These are phyloP conservation scores for Tolypocladium amazonense DNA, from an alignment of 2,329 filamentous ascomycete genomes.

Conservation along the genomic window DNA sequence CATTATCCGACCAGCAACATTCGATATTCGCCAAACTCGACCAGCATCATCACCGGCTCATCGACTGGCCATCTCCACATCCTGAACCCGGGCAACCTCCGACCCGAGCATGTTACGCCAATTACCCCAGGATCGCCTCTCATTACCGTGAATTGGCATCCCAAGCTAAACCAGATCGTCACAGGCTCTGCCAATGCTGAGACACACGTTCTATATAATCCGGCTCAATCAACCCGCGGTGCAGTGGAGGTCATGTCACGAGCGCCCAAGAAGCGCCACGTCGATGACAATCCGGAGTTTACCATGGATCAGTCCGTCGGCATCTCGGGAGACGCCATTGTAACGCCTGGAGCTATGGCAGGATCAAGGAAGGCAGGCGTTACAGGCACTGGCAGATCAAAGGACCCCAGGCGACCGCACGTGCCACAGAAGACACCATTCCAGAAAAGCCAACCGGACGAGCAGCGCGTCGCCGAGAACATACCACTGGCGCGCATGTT, in stretches of 20 bases:
- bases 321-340: slow-evolving; percentile 72
- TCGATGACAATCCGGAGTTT: slow-evolving; percentile 82
- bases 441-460: slow-evolving; percentile 79
- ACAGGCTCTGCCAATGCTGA: slow-evolving; percentile 88
- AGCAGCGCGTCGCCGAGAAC: slow-evolving; percentile 76
- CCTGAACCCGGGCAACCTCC: slow-evolving; percentile 83
- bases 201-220: slow-evolving; percentile 84
- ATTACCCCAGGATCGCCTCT: slow-evolving; percentile 79
- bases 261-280: slow-evolving; percentile 86
- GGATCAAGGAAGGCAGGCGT: slow-evolving; percentile 52
- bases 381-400: slow-evolving; percentile 64
- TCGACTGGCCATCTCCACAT: slow-evolving; percentile 80
- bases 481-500: slow-evolving; percentile 88
- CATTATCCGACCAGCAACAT: slow-evolving; percentile 82
- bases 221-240: slow-evolving; percentile 68
- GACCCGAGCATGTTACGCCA: slow-evolving; percentile 72
- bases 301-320: slow-evolving; percentile 77
- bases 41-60: slow-evolving; percentile 83
- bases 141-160: slow-evolving; percentile 82
- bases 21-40: slow-evolving; percentile 73
- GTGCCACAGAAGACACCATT: slow-evolving; percentile 81
- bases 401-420: slow-evolving; percentile 76
- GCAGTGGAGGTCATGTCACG: slow-evolving; percentile 85
- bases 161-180: slow-evolving; percentile 90
- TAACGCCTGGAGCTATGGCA: slow-evolving; percentile 53